Conservation (phyloP, 2,329 filamentous ascomycete genomes). For the Trichophyton mentagrophytes region DNA sequence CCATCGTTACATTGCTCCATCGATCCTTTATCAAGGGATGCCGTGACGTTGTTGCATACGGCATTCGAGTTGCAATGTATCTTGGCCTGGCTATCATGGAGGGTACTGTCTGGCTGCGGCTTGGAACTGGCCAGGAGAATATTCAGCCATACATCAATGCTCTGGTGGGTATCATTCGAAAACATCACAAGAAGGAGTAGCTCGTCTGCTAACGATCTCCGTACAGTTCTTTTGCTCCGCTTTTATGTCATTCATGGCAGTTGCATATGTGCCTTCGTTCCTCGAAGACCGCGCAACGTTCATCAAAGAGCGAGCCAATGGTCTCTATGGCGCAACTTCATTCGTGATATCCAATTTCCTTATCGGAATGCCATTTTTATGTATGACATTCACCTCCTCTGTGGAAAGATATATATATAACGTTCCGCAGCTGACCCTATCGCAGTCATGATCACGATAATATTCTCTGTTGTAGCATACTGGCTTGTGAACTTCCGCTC, state of each 20-base stretch:
- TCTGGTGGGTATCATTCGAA: conserved; percentile 38
- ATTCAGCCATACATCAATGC: conserved; percentile 76
- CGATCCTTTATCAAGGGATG: conserved; percentile 73
- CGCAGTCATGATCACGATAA: conserved; percentile 54
- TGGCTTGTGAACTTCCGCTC: conserved; percentile 68
- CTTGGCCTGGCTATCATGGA: conserved; percentile 67
- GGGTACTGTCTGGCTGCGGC: conserved; percentile 73
- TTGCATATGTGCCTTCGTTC: conserved; percentile 74
- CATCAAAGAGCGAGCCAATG: conserved; percentile 67
- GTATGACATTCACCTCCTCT: conserved; percentile 22
- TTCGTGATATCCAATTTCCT: conserved; percentile 71
- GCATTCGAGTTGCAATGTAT: conserved; percentile 74
- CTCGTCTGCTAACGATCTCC: neutral
- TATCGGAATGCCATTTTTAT: conserved; percentile 68
- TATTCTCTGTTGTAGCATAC: conserved; percentile 66
- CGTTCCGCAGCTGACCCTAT: neutral
- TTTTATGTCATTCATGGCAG: conserved; percentile 70
- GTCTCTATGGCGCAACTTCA: conserved; percentile 60
- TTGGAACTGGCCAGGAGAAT: conserved; percentile 53
- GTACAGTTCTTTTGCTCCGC: conserved; percentile 53
- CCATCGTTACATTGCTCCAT: conserved; percentile 57
- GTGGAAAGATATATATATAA: neutral
- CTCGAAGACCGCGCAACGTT: conserved; percentile 65
- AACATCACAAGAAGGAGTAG: neutral
- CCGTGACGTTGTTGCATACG: conserved; percentile 72